These are phyloP conservation scores for Epicoccum sorghinum DNA, from an alignment of 2,329 filamentous ascomycete species.

Conservation along the genomic window DNA sequence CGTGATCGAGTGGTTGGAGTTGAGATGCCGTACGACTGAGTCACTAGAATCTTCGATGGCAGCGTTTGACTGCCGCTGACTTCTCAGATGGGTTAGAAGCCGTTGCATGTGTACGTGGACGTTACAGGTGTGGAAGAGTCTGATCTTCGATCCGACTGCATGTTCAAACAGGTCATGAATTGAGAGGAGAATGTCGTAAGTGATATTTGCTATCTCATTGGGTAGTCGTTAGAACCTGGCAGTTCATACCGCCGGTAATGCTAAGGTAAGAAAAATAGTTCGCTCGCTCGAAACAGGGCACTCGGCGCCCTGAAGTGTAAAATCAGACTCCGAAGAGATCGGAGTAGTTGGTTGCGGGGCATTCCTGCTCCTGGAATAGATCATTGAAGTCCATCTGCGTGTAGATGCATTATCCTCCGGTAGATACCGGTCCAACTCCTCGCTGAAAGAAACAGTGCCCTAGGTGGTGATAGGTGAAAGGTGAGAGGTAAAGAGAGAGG, in stretches of 20 bases:
- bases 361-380: conserved; percentile 14
- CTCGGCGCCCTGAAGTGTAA: not conserved
- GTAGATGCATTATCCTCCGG: conserved; percentile 22
- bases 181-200: not conserved
- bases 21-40: too few relatives aligned
- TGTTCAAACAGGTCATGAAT: too few relatives aligned
- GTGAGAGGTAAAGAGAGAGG: not conserved
- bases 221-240: not conserved
- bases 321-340: not conserved
- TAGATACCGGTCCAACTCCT: conserved; percentile 32
- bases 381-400: conserved; percentile 18
- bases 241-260: not conserved
- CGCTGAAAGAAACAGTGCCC: conserved; percentile 22
- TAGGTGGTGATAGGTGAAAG: conserved; percentile 12
- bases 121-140: too few relatives aligned
- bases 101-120: not conserved
- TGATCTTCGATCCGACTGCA: too few relatives aligned
- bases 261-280: not conserved
- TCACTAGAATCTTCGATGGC: too few relatives aligned
- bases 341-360: conserved; percentile 9
- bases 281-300: not conserved
- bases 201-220: conserved; percentile 12
- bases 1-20: too few relatives aligned
- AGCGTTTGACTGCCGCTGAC: too few relatives aligned
- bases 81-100: too few relatives aligned